Conservation (phyloP, 441 rosid genomes). For the Lagerstroemia fauriei region DNA sequence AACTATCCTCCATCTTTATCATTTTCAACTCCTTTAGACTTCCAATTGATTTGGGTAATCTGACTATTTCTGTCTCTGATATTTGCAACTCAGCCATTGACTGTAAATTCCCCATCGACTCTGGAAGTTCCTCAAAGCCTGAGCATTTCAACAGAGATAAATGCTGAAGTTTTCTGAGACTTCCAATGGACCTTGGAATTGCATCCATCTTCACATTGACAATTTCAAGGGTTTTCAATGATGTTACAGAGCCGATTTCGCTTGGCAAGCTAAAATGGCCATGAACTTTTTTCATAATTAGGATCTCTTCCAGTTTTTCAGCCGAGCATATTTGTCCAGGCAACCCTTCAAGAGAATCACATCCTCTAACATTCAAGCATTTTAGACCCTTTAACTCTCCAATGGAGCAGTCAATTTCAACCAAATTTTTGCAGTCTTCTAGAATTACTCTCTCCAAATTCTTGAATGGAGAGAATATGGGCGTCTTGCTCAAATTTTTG, state of each 20-base stretch:
- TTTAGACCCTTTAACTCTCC: not conserved
- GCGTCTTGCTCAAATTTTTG: not conserved
- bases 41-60: not conserved
- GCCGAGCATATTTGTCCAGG: not conserved
- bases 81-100: conserved; percentile 9
- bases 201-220: not conserved
- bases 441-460: conserved; percentile 7
- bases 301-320: not conserved
- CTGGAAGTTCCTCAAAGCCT: not conserved
- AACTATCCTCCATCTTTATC: not conserved
- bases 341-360: not conserved
- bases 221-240: not conserved
- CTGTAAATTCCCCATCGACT: not conserved
- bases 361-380: not conserved
- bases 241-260: not conserved
- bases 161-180: not conserved
- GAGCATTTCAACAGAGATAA: not conserved
- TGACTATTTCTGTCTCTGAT: not conserved
- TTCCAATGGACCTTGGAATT: conserved; percentile 3
- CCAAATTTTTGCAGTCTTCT: not conserved
- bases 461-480: not conserved
- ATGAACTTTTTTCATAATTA: not conserved
- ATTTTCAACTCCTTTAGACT: not conserved
- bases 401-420: conserved; percentile 5
- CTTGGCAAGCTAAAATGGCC: not conserved